A percentile compares a stretch with the other conserved stretches of the same genome.
These are phyloP conservation scores for Coprinopsis cinerea DNA, from an alignment of 768 basidiomycete genomes.

Conservation along the genomic window DNA sequence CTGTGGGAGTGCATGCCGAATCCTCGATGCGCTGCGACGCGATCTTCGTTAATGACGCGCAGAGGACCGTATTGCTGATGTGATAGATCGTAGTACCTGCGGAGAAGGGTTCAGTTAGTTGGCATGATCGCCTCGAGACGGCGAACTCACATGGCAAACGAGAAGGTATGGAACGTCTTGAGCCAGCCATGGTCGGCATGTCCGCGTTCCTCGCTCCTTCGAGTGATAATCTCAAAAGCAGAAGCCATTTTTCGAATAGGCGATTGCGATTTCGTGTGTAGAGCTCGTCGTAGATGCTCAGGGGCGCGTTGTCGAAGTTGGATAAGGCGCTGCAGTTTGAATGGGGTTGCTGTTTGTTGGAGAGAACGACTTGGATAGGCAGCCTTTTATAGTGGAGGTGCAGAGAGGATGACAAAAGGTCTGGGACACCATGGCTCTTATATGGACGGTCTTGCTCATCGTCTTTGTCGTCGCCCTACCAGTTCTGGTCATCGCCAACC, in stretches of 20 bases:
- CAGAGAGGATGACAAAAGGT: background rate
- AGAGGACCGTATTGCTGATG: conserved; percentile 67
- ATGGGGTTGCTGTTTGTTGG: no score
- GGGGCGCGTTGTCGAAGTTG: background rate
- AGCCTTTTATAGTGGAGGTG: background rate
- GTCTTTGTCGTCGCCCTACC: background rate
- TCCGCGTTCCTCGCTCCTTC: conserved; percentile 60
- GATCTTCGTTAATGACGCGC: conserved; percentile 90
- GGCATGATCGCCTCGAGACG: background rate
- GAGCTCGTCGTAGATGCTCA: background rate
- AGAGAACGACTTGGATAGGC: background rate
- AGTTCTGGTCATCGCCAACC: background rate
- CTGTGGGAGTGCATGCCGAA: conserved; percentile 83
- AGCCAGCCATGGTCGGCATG: conserved; percentile 81
- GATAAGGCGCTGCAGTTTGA: no score
- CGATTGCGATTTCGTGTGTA: conserved; percentile 3
- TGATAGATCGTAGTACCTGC: conserved; percentile 53
- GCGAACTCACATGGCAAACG: conserved; percentile 50
- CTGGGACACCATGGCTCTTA: background rate
- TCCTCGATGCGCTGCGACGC: conserved; percentile 68
- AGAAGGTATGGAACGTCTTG: conserved; percentile 83
- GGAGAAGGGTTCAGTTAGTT: background rate
- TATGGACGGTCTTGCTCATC: background rate
- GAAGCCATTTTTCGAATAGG: conserved; percentile 16
- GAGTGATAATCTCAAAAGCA: conserved; percentile 39